phyloP scores from a whole-genome alignment of 441 rosid species.

The Adansonia rubrostipa region DNA sequence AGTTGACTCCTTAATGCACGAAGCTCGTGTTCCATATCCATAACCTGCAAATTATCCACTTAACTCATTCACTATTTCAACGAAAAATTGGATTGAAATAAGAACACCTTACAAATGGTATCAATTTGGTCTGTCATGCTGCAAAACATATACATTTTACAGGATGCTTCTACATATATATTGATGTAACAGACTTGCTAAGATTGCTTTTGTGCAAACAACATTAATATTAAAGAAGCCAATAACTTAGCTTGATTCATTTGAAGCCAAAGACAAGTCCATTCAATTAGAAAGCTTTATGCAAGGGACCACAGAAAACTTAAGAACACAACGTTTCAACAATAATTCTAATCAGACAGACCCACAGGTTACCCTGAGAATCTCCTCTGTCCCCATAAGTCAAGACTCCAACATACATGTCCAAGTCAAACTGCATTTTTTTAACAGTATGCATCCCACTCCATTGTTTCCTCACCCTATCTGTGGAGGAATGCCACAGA shows the following conservation, averaged over 20 bases:
- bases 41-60: constrained; percentile 59
- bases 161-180: background rate
- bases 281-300: background rate
- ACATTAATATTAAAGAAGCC: background rate
- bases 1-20: constrained; percentile 87
- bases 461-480: background rate
- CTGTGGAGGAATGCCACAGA: background rate
- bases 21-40: constrained; percentile 99
- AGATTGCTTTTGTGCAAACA: constrained; percentile 1
- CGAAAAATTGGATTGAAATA: background rate
- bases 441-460: background rate
- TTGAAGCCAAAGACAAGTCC: background rate
- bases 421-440: background rate
- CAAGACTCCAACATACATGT: background rate
- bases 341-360: background rate
- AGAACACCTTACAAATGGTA: background rate
- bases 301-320: background rate
- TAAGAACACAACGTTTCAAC: background rate
- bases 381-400: background rate
- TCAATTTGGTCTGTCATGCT: background rate
- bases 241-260: background rate
- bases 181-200: background rate
- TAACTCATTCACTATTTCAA: constrained; percentile 17
- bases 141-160: background rate
- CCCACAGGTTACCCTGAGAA: background rate